Conservation (phyloP, 495 filamentous ascomycete species). For the Pyronema omphalodes region DNA sequence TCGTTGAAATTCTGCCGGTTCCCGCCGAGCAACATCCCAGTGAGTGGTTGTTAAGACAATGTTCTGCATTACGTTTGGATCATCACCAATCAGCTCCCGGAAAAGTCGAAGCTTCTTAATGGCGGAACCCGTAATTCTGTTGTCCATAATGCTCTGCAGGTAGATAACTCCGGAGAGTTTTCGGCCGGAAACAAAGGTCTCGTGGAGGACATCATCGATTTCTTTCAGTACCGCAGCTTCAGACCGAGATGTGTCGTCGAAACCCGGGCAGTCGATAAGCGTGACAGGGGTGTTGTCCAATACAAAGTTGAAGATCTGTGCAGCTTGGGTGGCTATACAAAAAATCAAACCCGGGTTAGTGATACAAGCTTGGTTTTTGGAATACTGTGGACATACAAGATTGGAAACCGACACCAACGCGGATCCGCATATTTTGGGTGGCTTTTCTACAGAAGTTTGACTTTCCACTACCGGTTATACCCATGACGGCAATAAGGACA, state of each 20-base stretch:
- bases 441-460: slow-evolving; percentile 26
- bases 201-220: slow-evolving; percentile 24
- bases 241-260: slow-evolving; percentile 30
- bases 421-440: slow-evolving; percentile 11
- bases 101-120: no score
- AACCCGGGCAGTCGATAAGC: slow-evolving; percentile 35
- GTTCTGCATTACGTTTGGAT: no score
- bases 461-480: slow-evolving; percentile 29
- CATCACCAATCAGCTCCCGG: no score
- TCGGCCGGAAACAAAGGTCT: slow-evolving; percentile 17
- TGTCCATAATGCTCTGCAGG: slow-evolving; percentile 28
- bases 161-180: slow-evolving; percentile 28
- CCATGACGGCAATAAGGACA: slow-evolving; percentile 17
- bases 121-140: not conserved
- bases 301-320: no score
- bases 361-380: no score
- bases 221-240: slow-evolving; percentile 29
- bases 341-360: no score
- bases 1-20: no score
- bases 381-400: slow-evolving; percentile 7
- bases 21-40: no score
- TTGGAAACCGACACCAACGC: slow-evolving; percentile 15
- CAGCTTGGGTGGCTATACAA: no score
- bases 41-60: no score
- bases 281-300: slow-evolving; percentile 7